Conservation (phyloP, 805 yeast species). For the Cyberlindnera americana region DNA sequence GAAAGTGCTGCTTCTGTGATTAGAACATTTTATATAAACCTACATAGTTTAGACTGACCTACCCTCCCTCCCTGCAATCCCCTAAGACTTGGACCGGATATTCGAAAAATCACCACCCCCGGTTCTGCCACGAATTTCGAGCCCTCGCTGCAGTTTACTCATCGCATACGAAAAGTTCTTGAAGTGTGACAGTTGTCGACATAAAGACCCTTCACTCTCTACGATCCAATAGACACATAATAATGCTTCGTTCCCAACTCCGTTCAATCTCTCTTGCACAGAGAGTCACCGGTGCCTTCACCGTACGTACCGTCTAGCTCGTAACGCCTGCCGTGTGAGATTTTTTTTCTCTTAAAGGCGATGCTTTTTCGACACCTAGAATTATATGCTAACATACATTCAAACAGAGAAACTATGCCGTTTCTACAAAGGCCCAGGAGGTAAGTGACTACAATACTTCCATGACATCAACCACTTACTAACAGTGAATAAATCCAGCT, state of each 20-base stretch:
- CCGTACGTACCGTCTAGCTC: slow-evolving; percentile 4
- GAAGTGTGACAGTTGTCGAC: no score
- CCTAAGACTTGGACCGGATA: no score
- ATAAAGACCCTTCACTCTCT: no score
- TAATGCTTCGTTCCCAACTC: slow-evolving; percentile 21
- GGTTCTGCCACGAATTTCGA: not conserved
- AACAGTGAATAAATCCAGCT: slow-evolving; percentile 5
- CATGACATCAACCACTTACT: slow-evolving; percentile 1
- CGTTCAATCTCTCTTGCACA: slow-evolving; percentile 16
- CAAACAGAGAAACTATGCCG: slow-evolving; percentile 19
- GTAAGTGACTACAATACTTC: not conserved
- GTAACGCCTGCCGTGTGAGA: not conserved
- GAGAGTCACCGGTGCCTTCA: slow-evolving; percentile 11
- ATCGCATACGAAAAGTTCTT: not conserved
- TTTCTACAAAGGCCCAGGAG: slow-evolving; percentile 20
- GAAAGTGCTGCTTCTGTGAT: no score
- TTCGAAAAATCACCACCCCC: no score
- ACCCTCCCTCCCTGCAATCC: no score
- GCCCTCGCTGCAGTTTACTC: not conserved
- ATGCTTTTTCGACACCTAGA: not conserved
- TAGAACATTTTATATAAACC: no score
- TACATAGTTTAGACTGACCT: no score
- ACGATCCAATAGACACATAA: not conserved
- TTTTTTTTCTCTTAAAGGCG: not conserved
- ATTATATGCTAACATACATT: not conserved